Conservation (phyloP, 2,329 filamentous ascomycete species). For the Alternaria viburni region DNA sequence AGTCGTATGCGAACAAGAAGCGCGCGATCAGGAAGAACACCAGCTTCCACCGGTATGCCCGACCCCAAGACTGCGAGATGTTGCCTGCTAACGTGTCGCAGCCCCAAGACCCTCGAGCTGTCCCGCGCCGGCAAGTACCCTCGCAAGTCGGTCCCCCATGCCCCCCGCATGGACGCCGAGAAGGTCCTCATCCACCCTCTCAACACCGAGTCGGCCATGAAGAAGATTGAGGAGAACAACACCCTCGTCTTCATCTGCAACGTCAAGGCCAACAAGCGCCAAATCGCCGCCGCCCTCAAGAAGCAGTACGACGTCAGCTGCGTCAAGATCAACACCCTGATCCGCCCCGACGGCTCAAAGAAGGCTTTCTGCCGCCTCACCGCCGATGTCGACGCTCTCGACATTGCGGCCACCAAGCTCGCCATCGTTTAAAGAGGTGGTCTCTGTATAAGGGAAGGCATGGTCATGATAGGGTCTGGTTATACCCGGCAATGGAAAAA, state of each 20-base stretch:
- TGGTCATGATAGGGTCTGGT: slow-evolving; percentile 37
- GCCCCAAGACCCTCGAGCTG: slow-evolving; percentile 90
- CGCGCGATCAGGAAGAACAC: slow-evolving; percentile 90
- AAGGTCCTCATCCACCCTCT: slow-evolving; percentile 97
- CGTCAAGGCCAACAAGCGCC: slow-evolving; percentile 92
- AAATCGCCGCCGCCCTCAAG: slow-evolving; percentile 98
- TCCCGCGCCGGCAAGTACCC: slow-evolving; percentile 94
- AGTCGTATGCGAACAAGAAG: slow-evolving; percentile 82
- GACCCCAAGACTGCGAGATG: too few species aligned
- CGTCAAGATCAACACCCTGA: slow-evolving; percentile 99
- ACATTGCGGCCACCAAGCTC: slow-evolving; percentile 99
- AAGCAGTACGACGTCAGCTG: slow-evolving; percentile 99
- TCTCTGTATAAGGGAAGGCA: slow-evolving; percentile 25
- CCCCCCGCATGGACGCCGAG: slow-evolving; percentile 92
- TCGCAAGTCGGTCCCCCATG: slow-evolving; percentile 90
- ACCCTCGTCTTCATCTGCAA: slow-evolving; percentile 98
- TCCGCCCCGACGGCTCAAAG: slow-evolving; percentile 97
- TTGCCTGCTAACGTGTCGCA: slow-evolving; percentile 10
- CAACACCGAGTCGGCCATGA: slow-evolving; percentile 99
- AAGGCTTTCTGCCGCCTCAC: slow-evolving; percentile 98
- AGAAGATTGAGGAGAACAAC: slow-evolving; percentile 99
- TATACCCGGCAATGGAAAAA: slow-evolving; percentile 44
- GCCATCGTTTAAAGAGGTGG: slow-evolving; percentile 79
- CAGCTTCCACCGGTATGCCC: slow-evolving; percentile 79
- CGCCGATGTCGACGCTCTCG: slow-evolving; percentile 94